These are phyloP conservation scores for Candolleomyces efflorescens DNA, from an alignment of 768 basidiomycete species.

Conservation along the genomic window DNA sequence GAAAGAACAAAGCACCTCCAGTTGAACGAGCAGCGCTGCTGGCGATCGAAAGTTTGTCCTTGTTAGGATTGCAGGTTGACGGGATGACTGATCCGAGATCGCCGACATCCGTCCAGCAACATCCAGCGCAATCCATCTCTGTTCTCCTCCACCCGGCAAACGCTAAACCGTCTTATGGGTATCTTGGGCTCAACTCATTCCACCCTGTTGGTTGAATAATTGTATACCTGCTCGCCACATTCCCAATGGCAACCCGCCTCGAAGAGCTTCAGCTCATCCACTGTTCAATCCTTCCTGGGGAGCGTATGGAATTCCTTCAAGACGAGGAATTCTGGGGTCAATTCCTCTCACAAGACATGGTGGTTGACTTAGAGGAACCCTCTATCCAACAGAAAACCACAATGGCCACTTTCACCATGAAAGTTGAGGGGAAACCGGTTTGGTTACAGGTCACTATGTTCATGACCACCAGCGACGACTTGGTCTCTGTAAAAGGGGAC, in stretches of 20 bases:
- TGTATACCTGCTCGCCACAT: not conserved
- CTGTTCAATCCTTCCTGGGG: constrained; percentile 60
- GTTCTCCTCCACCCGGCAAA: too few relatives aligned
- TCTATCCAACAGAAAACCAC: constrained; percentile 6
- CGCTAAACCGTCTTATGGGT: too few relatives aligned
- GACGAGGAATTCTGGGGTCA: constrained; percentile 8
- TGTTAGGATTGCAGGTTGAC: too few relatives aligned
- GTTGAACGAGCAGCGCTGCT: too few relatives aligned
- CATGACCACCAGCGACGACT: not conserved
- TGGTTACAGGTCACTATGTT: constrained; percentile 10
- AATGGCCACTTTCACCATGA: constrained; percentile 8
- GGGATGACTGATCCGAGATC: too few relatives aligned
- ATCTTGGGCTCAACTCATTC: too few relatives aligned
- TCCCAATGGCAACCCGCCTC: constrained; percentile 7
- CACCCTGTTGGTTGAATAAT: too few relatives aligned
- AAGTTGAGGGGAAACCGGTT: constrained; percentile 1
- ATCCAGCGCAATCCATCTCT: too few relatives aligned
- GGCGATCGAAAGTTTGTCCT: too few relatives aligned
- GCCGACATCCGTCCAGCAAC: too few relatives aligned
- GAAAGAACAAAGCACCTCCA: too few relatives aligned
- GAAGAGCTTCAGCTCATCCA: constrained; percentile 59
- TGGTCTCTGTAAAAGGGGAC: constrained; percentile 43
- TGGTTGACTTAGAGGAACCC: not conserved
- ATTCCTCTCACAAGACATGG: not conserved
- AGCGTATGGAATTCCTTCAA: constrained; percentile 40